Evolutionary conservation across 495 filamentous ascomycete genomes (phyloP).

Genomic region (Trichoderma virens): DNA sequence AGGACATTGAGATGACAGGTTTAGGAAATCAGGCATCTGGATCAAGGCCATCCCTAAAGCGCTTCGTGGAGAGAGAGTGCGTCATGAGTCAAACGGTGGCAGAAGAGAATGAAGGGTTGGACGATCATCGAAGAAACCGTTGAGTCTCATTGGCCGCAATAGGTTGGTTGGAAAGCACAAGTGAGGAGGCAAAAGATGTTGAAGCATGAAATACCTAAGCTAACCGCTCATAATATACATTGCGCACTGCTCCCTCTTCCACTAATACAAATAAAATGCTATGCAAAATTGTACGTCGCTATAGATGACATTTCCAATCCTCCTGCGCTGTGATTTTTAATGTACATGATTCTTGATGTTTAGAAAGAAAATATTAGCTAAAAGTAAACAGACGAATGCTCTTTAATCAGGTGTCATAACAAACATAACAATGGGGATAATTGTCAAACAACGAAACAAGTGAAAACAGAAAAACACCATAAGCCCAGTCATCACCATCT

Average conservation of each 20-base stretch:
- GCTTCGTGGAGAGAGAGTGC: conserved; percentile 21
- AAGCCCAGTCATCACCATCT: background rate
- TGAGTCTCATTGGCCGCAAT: conserved; percentile 20
- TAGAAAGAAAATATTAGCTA: background rate
- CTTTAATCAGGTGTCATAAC: background rate
- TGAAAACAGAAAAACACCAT: background rate
- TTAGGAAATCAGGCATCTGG: background rate
- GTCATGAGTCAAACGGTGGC: conserved; percentile 29
- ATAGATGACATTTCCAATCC: background rate
- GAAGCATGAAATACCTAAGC: background rate
- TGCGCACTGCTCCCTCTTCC: background rate
- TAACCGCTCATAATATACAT: background rate
- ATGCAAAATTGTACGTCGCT: background rate
- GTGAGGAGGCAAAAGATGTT: background rate
- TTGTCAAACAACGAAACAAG: background rate
- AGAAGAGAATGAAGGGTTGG: conserved; percentile 17
- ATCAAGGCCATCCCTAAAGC: conserved; percentile 12
- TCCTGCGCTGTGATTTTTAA: background rate
- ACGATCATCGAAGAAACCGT: conserved; percentile 15
- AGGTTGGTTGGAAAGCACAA: background rate
- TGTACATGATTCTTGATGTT: background rate
- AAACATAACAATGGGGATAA: background rate
- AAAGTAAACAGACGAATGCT: background rate
- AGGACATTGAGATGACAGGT: conserved; percentile 16
- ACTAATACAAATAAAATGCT: background rate